Percentiles rank a stretch among this genome's conserved stretches.
phyloP scores from a whole-genome alignment of 305 asterid species.

The Petunia hybrid region DNA sequence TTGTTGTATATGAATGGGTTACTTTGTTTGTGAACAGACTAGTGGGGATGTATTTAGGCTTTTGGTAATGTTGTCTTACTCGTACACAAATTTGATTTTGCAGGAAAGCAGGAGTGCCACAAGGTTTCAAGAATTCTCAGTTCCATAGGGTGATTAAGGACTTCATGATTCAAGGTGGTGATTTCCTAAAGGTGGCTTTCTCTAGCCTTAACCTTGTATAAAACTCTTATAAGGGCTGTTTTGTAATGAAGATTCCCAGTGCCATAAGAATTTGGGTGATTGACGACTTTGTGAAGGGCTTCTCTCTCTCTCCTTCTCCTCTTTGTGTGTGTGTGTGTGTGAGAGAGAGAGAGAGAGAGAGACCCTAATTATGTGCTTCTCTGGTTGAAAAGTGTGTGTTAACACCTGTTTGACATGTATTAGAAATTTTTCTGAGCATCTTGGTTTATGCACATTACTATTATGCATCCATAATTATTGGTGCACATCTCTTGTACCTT shows the following conservation, averaged over 20 bases:
- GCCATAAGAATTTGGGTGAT: conserved; percentile 20
- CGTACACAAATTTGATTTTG: conserved; percentile 37
- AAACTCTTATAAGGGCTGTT: neutral
- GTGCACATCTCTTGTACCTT: neutral
- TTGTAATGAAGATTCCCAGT: neutral
- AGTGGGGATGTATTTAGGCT: neutral
- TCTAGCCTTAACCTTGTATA: conserved; percentile 11
- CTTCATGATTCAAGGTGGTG: conserved; percentile 98
- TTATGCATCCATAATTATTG: conserved; percentile 7
- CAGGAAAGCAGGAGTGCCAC: conserved; percentile 94
- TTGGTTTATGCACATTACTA: neutral
- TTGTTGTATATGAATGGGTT: neutral
- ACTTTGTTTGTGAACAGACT: neutral
- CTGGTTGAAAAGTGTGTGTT: conserved; percentile 2
- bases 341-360: no score
- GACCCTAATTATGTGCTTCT: conserved; percentile 24
- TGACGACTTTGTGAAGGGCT: neutral
- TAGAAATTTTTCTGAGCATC: neutral
- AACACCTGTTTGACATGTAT: neutral
- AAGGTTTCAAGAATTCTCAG: conserved; percentile 91
- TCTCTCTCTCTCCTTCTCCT: conserved; percentile 28
- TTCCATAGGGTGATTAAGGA: conserved; percentile 97
- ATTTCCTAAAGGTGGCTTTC: conserved; percentile 78
- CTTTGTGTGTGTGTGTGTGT: neutral
- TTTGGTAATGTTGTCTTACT: conserved; percentile 33